These are phyloP conservation scores for Martiniozyma abietophila DNA, from an alignment of 805 yeast genomes.

Conservation along the genomic window DNA sequence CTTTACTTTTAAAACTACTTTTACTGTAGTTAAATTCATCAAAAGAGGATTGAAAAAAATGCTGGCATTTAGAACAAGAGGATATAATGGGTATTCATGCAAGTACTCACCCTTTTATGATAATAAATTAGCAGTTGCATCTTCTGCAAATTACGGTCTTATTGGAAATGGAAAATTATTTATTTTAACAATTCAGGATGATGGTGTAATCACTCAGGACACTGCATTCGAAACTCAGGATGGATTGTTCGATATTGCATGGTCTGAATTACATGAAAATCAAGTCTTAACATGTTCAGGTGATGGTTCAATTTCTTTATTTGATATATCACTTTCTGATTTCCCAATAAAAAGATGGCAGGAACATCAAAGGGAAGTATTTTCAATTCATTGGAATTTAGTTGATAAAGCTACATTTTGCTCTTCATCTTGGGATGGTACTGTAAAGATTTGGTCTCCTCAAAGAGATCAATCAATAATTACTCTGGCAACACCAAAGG, in stretches of 20 bases:
- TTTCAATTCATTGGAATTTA: conserved; percentile 29
- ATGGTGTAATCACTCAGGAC: conserved; percentile 51
- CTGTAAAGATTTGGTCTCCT: conserved; percentile 73
- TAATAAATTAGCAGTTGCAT: conserved; percentile 79
- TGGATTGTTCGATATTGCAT: conserved; percentile 76
- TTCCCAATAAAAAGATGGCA: conserved; percentile 68
- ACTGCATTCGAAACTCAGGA: conserved; percentile 82
- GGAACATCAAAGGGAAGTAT: conserved; percentile 52
- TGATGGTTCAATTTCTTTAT: conserved; percentile 78
- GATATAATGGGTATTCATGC: conserved; percentile 80
- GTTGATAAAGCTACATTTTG: conserved; percentile 49
- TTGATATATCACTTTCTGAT: conserved; percentile 58
- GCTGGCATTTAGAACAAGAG: conserved; percentile 66
- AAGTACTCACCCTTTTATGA: conserved; percentile 90
- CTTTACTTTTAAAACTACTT: too few relatives aligned
- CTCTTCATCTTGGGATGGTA: conserved; percentile 89
- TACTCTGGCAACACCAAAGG: conserved; percentile 37
- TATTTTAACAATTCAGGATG: conserved; percentile 56
- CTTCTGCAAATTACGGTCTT: conserved; percentile 86
- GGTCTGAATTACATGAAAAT: conserved; percentile 89
- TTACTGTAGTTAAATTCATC: too few relatives aligned
- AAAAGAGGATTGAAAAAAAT: conserved; percentile 27
- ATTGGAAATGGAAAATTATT: conserved; percentile 88
- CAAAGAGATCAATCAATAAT: conserved; percentile 43
- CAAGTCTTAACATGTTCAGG: conserved; percentile 80